phyloP scores from a whole-genome alignment of 2,329 filamentous ascomycete genomes.

The Fusarium armeniacum region DNA sequence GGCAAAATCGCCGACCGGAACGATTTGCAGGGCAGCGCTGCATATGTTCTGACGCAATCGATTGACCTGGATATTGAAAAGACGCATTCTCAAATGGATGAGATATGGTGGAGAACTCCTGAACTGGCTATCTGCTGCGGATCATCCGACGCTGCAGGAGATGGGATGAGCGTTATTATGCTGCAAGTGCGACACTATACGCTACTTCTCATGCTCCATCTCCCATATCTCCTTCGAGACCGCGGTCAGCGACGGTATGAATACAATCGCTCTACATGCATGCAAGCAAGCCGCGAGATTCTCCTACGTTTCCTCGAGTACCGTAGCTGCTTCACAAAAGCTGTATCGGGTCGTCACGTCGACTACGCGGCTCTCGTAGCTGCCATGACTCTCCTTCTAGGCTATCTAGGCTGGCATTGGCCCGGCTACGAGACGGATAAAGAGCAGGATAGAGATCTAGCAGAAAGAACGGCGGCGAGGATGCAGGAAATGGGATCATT shows the following conservation, averaged over 20 bases:
- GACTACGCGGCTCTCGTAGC: conserved; percentile 68
- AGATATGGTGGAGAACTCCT: conserved; percentile 64
- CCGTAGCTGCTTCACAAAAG: conserved; percentile 49
- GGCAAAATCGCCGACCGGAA: conserved; percentile 65
- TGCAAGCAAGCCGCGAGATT: conserved; percentile 66
- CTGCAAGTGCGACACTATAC: conserved; percentile 66
- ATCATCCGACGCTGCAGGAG: conserved; percentile 35
- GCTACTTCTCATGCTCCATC: conserved; percentile 66
- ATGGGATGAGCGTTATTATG: conserved; percentile 55
- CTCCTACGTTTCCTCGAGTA: conserved; percentile 64
- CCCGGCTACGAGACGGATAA: conserved; percentile 44
- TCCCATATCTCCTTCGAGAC: conserved; percentile 67
- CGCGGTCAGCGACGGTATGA: conserved; percentile 62
- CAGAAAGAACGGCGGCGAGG: conserved; percentile 55
- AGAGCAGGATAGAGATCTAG: conserved; percentile 55
- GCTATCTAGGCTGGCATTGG: conserved; percentile 60
- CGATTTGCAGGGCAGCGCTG: conserved; percentile 52
- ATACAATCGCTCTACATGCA: conserved; percentile 59
- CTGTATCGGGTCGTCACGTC: conserved; percentile 57
- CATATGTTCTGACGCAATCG: conserved; percentile 58
- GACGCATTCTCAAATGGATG: conserved; percentile 53
- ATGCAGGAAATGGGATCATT: conserved; percentile 57
- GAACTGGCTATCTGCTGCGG: conserved; percentile 45
- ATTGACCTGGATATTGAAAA: conserved; percentile 64
- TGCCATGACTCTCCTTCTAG: conserved; percentile 64